These are phyloP conservation scores for Fusarium sp. DNA, from an alignment of 2,329 filamentous ascomycete genomes.

Conservation along the genomic window DNA sequence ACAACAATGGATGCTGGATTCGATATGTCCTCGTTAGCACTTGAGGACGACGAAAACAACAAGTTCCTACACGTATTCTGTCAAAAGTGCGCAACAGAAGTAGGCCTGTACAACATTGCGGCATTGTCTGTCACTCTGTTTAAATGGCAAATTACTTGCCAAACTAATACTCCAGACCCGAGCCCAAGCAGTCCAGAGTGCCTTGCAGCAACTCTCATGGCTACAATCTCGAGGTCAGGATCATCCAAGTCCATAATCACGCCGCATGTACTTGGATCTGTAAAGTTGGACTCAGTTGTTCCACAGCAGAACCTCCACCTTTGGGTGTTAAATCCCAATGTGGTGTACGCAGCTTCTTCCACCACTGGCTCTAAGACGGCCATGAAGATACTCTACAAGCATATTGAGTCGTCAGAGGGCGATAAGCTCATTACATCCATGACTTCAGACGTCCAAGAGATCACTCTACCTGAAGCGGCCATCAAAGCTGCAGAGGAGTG, in stretches of 20 bases:
- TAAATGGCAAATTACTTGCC: constrained; percentile 67
- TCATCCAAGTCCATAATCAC: constrained; percentile 67
- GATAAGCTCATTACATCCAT: constrained; percentile 63
- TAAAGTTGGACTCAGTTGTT: not conserved
- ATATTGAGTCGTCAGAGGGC: constrained; percentile 57
- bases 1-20: constrained; percentile 49
- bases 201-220: constrained; percentile 63
- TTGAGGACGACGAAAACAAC: constrained; percentile 38
- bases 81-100: constrained; percentile 56
- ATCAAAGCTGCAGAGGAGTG: constrained; percentile 58
- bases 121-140: constrained; percentile 62
- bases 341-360: constrained; percentile 62
- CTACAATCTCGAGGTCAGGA: constrained; percentile 66
- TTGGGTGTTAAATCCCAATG: constrained; percentile 68
- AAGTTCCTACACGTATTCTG: constrained; percentile 59
- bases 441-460: constrained; percentile 68
- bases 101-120: constrained; percentile 62
- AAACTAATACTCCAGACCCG: constrained; percentile 42
- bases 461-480: constrained; percentile 64
- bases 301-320: constrained; percentile 56
- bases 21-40: constrained; percentile 46
- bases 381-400: constrained; percentile 65
- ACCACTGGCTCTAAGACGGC: constrained; percentile 51
- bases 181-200: constrained; percentile 61
- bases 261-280: constrained; percentile 46